Conservation (phyloP, 352 stramenopile genomes). For the Globisporangium solare region DNA sequence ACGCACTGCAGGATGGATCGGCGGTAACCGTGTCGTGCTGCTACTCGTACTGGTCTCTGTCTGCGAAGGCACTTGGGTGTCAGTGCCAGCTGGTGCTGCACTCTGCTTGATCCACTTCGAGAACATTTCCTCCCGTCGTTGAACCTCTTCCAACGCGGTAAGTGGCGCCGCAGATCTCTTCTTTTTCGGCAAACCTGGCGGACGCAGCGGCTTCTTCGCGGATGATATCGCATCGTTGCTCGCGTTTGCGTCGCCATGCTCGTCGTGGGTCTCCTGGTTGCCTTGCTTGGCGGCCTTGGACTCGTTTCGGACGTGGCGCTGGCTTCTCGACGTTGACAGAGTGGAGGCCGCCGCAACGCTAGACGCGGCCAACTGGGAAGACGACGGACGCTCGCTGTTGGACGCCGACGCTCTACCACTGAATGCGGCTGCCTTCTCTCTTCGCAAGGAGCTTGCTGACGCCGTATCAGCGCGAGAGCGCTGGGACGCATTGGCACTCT, state of each 20-base stretch:
- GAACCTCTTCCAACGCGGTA: conserved; percentile 47
- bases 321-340: not conserved
- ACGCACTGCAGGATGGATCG: conserved; percentile 6
- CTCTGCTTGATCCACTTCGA: conserved; percentile 57
- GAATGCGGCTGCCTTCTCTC: conserved; percentile 8
- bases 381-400: conserved; percentile 1
- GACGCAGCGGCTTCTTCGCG: conserved; percentile 1
- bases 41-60: not conserved
- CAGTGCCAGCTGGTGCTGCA: not conserved
- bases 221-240: not conserved
- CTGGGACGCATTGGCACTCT: conserved; percentile 1
- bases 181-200: conserved; percentile 26
- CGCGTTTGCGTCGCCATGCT: not conserved
- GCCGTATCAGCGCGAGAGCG: no score
- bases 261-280: conserved; percentile 45
- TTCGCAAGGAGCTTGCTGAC: not conserved
- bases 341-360: not conserved
- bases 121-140: conserved; percentile 72
- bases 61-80: not conserved
- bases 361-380: not conserved
- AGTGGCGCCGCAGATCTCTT: conserved; percentile 22
- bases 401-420: conserved; percentile 6
- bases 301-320: conserved; percentile 1
- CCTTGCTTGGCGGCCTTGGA: conserved; percentile 4
- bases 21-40: conserved; percentile 1